Evolutionary conservation across 345 rosid genomes (phyloP).

Genomic region (Moricandia arvensis): DNA sequence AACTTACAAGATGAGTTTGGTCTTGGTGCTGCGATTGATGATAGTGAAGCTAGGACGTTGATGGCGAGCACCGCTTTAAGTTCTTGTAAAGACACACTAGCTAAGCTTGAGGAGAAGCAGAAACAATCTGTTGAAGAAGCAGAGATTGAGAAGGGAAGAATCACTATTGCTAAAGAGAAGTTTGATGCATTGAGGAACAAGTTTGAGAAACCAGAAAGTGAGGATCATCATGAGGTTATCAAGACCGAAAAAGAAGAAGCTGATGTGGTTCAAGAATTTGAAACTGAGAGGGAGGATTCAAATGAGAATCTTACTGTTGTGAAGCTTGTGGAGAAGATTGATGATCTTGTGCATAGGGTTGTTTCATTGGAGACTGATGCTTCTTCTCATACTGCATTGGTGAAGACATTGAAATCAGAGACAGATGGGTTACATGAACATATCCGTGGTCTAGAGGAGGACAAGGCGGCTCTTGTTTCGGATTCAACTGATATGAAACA

Average conservation of each 20-base stretch:
- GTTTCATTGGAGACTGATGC: slow-evolving; percentile 56
- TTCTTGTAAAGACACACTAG: slow-evolving; percentile 64
- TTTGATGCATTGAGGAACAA: slow-evolving; percentile 43
- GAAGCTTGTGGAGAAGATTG: slow-evolving; percentile 64
- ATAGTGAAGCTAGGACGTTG: slow-evolving; percentile 68
- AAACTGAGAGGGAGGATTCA: slow-evolving; percentile 38
- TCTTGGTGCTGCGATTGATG: slow-evolving; percentile 55
- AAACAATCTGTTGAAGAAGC: slow-evolving; percentile 54
- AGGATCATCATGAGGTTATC: slow-evolving; percentile 22
- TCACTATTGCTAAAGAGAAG: slow-evolving; percentile 46
- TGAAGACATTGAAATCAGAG: slow-evolving; percentile 57
- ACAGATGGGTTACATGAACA: slow-evolving; percentile 54
- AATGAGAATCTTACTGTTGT: slow-evolving; percentile 43
- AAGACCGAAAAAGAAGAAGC: background rate
- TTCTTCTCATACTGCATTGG: slow-evolving; percentile 60
- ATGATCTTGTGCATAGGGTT: slow-evolving; percentile 72
- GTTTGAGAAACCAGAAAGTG: slow-evolving; percentile 26
- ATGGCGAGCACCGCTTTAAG: slow-evolving; percentile 73
- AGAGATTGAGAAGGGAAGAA: slow-evolving; percentile 45
- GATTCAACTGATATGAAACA: slow-evolving; percentile 41
- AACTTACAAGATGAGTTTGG: slow-evolving; percentile 79
- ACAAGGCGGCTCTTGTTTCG: slow-evolving; percentile 50
- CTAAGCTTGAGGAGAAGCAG: slow-evolving; percentile 58
- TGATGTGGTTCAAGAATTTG: slow-evolving; percentile 31
- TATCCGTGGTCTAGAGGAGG: slow-evolving; percentile 55